A percentile compares a stretch with the other conserved stretches of the same genome.
Evolutionary conservation across 2,329 filamentous ascomycete genomes (phyloP).

Genomic region (Colletotrichum sp.): DNA sequence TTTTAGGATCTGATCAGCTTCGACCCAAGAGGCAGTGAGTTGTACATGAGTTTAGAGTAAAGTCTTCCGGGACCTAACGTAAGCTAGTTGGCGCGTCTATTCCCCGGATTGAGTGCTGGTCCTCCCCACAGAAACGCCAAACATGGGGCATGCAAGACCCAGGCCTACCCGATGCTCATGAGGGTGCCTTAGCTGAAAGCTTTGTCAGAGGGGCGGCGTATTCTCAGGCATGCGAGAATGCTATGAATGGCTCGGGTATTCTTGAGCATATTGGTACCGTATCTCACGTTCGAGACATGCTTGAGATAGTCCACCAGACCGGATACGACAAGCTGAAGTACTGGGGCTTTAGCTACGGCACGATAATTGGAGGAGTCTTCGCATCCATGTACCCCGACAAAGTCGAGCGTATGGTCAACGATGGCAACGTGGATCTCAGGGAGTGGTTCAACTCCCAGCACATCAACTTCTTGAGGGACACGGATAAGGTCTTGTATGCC

Average conservation of each 20-base stretch:
- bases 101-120: constrained; percentile 58
- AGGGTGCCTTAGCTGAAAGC: constrained; percentile 49
- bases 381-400: constrained; percentile 56
- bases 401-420: constrained; percentile 55
- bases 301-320: constrained; percentile 47
- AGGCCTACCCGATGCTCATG: constrained; percentile 50
- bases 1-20: constrained; percentile 54
- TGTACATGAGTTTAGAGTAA: no score
- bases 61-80: neutral
- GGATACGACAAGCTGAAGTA: constrained; percentile 50
- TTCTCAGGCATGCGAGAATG: constrained; percentile 46
- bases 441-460: constrained; percentile 55
- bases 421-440: constrained; percentile 59
- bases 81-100: constrained; percentile 49
- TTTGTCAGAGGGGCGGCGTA: constrained; percentile 47
- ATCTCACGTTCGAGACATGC: constrained; percentile 51
- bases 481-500: constrained; percentile 55
- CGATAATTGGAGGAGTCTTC: constrained; percentile 56
- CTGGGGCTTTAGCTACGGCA: constrained; percentile 63
- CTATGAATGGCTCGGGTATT: constrained; percentile 39
- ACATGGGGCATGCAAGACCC: constrained; percentile 49
- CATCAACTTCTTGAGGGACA: constrained; percentile 55
- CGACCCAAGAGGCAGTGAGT: constrained; percentile 51
- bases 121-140: constrained; percentile 41
- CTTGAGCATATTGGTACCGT: constrained; percentile 47